Conservation (phyloP, 2,329 filamentous ascomycete species). For the Sporothrix schenckii region DNA sequence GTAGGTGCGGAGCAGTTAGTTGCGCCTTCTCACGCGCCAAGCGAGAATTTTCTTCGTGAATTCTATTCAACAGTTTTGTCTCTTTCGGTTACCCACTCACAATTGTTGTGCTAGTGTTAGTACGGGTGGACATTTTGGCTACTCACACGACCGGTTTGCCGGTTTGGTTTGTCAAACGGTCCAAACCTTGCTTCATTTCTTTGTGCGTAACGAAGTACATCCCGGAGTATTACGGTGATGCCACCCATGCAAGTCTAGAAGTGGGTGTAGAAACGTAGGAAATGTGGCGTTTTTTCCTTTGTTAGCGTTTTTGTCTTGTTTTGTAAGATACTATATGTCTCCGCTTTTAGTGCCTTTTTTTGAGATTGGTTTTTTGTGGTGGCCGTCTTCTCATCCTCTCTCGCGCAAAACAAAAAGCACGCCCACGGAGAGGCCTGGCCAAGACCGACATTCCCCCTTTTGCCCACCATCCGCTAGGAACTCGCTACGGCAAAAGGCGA, state of each 20-base stretch:
- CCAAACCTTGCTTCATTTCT: not conserved
- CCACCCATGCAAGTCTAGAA: slow-evolving; percentile 7
- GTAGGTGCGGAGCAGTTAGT: no score
- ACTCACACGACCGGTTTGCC: slow-evolving; percentile 4
- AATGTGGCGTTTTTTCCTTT: not conserved
- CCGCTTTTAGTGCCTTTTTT: not conserved
- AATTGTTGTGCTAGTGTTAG: not conserved
- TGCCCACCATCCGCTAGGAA: slow-evolving; percentile 8
- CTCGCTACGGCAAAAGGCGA: not conserved
- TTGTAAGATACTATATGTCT: not conserved
- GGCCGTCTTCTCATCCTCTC: not conserved
- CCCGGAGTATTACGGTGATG: slow-evolving; percentile 1
- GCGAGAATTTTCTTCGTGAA: not conserved
- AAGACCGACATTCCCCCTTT: slow-evolving; percentile 19
- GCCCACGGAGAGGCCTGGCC: slow-evolving; percentile 5
- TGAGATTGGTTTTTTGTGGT: not conserved
- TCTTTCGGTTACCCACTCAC: slow-evolving; percentile 2
- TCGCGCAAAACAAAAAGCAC: not conserved
- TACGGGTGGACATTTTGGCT: not conserved
- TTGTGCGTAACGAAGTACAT: no score
- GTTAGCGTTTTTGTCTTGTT: not conserved
- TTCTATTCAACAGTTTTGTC: slow-evolving; percentile 14
- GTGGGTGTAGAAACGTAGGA: not conserved
- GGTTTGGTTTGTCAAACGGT: slow-evolving; percentile 11
- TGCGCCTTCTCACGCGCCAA: slow-evolving; percentile 6